Evolutionary conservation across 805 yeast genomes (phyloP), one percentile per base, ranked within the genome.

Genomic region (Saturnispora mendoncae): DNA sequence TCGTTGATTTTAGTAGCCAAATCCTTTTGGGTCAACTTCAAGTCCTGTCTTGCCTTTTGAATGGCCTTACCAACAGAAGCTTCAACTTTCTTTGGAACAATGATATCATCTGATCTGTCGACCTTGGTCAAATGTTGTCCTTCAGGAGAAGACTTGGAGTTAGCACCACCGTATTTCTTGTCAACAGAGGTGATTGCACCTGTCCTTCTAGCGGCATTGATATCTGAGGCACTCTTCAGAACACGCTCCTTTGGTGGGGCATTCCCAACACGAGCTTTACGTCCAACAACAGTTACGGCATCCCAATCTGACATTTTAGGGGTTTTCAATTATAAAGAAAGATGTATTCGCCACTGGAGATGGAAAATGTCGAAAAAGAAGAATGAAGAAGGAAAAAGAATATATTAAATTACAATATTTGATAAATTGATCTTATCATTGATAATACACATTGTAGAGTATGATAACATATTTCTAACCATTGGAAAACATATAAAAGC

Each of bases 121-220:
- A 92, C 74, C 69, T 78, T 90, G 49, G 98, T 81, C 59, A 92
- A 70, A 62, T 95, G 76, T 70, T 92, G 98, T 38, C 97, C 98
- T 59, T 90, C 97, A 24, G 85, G 80, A 52, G 83, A 80, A 43
- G 77, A 68, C 51, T 66, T 70, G 41, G 68, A 60, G 65, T 82
- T 84, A 42, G 80, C 68, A 20, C 72, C 62, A 39, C 82, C 82
- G 64, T 84, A 92, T 66, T 90, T 92, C 77, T 90, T 90, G 62
- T 90, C 98, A 33, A 88, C 88, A 33, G 94, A 77, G 29, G 92
- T 73, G 41, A 92, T 90, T 41, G 77, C 72, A 49, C 98, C 98
- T 18, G 80, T 62, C 72, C 98, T 81, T 70, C 95, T 80, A 41
- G 98, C 98, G 23, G 86, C 94, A 61, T 92, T 92, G 58, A 92